These are phyloP conservation scores for Amanita polypyramis DNA, from an alignment of 768 basidiomycete species.

Conservation along the genomic window DNA sequence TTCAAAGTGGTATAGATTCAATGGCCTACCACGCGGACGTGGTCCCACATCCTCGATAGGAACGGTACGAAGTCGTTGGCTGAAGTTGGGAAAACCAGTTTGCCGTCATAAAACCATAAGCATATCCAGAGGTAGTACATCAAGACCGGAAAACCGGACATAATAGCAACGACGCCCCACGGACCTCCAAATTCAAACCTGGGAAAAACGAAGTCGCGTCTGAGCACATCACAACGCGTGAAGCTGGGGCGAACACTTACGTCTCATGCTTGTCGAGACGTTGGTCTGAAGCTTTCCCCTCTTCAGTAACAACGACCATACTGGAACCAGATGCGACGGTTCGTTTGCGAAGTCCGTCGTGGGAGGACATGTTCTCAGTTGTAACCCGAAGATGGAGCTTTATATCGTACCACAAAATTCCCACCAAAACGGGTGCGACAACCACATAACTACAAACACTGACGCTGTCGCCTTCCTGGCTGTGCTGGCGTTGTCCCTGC, in stretches of 20 bases:
- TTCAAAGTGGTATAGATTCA: too few relatives aligned
- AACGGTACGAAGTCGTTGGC: conserved; percentile 68
- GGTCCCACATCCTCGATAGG: conserved; percentile 73
- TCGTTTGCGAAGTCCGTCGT: conserved; percentile 10
- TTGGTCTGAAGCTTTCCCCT: conserved; percentile 66
- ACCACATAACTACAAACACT: neutral
- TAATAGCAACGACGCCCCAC: conserved; percentile 83
- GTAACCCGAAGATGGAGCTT: neutral
- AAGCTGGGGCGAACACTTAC: conserved; percentile 23
- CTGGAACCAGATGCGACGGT: conserved; percentile 4
- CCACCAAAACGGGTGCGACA: neutral
- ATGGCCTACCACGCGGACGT: conserved; percentile 56
- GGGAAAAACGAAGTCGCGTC: conserved; percentile 10
- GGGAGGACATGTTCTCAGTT: neutral
- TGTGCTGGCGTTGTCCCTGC: conserved; percentile 12
- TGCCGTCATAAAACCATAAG: conserved; percentile 91
- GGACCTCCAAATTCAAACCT: conserved; percentile 98
- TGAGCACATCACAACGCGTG: neutral
- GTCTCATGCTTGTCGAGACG: conserved; percentile 59
- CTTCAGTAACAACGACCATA: conserved; percentile 43
- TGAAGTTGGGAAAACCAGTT: conserved; percentile 59
- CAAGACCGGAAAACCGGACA: conserved; percentile 85
- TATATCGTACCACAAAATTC: neutral
- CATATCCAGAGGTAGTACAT: conserved; percentile 99
- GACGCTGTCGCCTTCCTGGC: neutral